These are phyloP conservation scores for Musa schizocarpa DNA, from an alignment of 176 grass and related monocot genomes.

Conservation along the genomic window DNA sequence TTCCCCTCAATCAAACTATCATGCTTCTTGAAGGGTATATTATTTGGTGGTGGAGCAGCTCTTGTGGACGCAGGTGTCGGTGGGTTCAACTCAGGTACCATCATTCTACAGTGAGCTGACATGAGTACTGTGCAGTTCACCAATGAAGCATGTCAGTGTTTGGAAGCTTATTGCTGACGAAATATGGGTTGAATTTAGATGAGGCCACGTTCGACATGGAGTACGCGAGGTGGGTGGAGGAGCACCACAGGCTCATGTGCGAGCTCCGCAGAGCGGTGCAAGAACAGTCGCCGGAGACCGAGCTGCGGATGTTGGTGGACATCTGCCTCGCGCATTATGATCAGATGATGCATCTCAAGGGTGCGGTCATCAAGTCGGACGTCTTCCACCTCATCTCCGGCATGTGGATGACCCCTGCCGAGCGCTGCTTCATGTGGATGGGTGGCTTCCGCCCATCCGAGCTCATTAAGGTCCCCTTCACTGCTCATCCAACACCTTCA, in stretches of 20 bases:
- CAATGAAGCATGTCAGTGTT: neutral
- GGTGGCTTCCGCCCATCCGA: constrained; percentile 93
- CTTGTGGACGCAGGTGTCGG: constrained; percentile 4
- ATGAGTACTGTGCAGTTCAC: neutral
- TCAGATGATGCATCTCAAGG: constrained; percentile 66
- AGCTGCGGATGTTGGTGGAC: constrained; percentile 85
- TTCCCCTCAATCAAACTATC: too few species aligned
- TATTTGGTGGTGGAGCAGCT: constrained; percentile 28
- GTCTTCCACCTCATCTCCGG: constrained; percentile 97
- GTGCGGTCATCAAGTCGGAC: constrained; percentile 59
- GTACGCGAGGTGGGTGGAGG: constrained; percentile 76
- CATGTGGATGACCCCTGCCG: constrained; percentile 77
- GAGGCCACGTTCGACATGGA: constrained; percentile 82
- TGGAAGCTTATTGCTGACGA: neutral
- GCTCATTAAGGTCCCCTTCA: constrained; percentile 62
- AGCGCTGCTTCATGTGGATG: constrained; percentile 99
- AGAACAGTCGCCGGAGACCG: constrained; percentile 63
- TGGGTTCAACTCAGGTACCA: constrained; percentile 33
- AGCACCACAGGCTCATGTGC: constrained; percentile 69
- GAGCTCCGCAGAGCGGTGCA: constrained; percentile 78
- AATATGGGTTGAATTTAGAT: constrained; percentile 22
- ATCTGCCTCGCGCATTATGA: constrained; percentile 76
- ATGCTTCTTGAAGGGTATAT: constrained; percentile 22
- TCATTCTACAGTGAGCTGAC: neutral
- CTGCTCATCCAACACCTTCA: neutral